Evolutionary conservation across 306 rosid genomes (phyloP).

Genomic region (Glycine latifolia): DNA sequence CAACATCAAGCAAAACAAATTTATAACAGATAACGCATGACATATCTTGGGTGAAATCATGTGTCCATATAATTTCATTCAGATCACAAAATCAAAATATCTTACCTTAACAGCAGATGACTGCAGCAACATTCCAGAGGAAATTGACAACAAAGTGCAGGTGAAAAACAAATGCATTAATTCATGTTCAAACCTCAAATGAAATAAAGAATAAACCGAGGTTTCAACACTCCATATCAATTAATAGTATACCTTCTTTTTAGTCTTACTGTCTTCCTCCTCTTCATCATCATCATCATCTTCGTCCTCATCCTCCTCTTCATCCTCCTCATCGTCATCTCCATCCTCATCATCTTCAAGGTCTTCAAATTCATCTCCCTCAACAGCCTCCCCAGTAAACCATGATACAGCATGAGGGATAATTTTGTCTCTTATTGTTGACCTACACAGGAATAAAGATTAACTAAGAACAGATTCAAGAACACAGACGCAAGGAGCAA

Average conservation of each 20-base stretch:
- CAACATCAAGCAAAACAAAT: background rate
- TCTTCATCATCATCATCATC: conserved; percentile 52
- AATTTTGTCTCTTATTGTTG: conserved; percentile 88
- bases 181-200: conserved; percentile 8
- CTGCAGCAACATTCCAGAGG: conserved; percentile 47
- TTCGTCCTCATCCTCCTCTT: conserved; percentile 53
- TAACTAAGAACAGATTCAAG: background rate
- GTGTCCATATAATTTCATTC: background rate
- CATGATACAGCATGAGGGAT: conserved; percentile 97
- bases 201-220: background rate
- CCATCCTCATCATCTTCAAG: conserved; percentile 73
- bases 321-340: conserved; percentile 62
- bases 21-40: background rate
- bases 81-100: background rate
- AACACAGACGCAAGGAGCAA: background rate
- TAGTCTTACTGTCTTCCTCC: conserved; percentile 63
- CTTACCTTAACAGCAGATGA: conserved; percentile 62
- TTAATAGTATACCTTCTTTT: conserved; percentile 67
- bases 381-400: conserved; percentile 92
- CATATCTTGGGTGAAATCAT: background rate
- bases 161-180: conserved; percentile 4
- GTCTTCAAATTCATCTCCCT: conserved; percentile 80
- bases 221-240: background rate
- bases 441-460: conserved; percentile 52
- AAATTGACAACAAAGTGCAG: background rate